Conservation (phyloP, 2,329 filamentous ascomycete genomes). For the Aspergillus arachidicola region DNA sequence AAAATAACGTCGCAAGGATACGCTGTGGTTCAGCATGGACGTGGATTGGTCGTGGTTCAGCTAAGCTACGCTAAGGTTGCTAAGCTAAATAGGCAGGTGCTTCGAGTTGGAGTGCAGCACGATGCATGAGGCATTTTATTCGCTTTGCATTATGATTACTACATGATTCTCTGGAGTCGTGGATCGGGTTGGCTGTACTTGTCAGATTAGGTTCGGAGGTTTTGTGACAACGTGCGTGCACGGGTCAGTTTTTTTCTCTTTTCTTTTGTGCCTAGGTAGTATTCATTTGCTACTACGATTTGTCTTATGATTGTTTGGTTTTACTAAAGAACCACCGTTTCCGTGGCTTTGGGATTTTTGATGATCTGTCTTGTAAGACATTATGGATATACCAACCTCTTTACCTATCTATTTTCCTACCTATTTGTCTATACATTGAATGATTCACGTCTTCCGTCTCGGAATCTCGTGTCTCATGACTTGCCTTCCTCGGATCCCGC, state of each 20-base stretch:
- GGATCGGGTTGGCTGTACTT: background rate
- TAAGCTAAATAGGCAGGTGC: constrained; percentile 7
- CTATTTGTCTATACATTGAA: background rate
- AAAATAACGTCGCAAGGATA: background rate
- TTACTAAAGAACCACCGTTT: background rate
- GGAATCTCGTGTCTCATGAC: background rate
- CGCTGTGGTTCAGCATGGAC: background rate
- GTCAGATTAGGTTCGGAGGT: background rate
- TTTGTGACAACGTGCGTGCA: constrained; percentile 1
- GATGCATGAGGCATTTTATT: constrained; percentile 2
- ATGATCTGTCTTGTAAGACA: no score
- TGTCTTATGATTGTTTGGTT: background rate
- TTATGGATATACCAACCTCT: no score
- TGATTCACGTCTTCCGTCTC: background rate
- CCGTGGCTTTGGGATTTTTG: background rate
- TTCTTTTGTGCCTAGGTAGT: background rate
- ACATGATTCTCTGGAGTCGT: background rate
- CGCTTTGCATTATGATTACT: background rate
- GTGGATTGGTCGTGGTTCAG: background rate
- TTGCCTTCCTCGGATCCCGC: background rate
- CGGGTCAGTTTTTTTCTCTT: background rate
- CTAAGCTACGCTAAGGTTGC: constrained; percentile 7
- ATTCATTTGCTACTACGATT: background rate
- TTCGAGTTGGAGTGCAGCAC: background rate
- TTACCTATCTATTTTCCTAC: background rate